A percentile compares a stretch with the other conserved stretches of the same genome.
These are phyloP conservation scores for Waltiozyma sp. DNA, from an alignment of 1,139 yeast species.

Conservation along the genomic window DNA sequence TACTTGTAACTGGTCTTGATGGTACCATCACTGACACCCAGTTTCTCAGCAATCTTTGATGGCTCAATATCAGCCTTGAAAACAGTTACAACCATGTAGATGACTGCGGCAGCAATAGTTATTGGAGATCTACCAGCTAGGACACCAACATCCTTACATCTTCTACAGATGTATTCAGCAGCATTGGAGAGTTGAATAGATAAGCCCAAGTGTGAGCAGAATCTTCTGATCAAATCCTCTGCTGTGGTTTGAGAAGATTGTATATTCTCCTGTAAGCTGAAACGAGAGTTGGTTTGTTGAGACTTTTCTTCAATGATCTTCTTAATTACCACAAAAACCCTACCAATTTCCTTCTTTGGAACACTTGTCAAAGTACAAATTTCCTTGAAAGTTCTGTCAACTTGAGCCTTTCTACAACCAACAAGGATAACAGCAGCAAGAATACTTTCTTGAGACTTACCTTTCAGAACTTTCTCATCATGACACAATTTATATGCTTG, in stretches of 20 bases:
- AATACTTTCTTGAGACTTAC: constrained; percentile 85
- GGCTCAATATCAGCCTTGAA: constrained; percentile 66
- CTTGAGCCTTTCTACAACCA: constrained; percentile 91
- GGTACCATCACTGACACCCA: constrained; percentile 98
- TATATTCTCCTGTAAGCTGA: constrained; percentile 36
- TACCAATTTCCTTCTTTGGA: constrained; percentile 89
- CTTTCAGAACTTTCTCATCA: constrained; percentile 79
- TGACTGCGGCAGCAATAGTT: constrained; percentile 95
- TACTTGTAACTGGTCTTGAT: constrained; percentile 86
- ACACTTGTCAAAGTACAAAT: constrained; percentile 93
- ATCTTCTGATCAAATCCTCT: constrained; percentile 89
- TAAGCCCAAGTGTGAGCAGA: constrained; percentile 89
- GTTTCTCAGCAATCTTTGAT: constrained; percentile 74
- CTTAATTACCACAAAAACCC: constrained; percentile 74
- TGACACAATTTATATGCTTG: constrained; percentile 89
- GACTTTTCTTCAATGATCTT: constrained; percentile 60
- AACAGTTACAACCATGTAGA: constrained; percentile 80
- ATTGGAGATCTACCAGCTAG: constrained; percentile 96
- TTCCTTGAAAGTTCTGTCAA: constrained; percentile 91
- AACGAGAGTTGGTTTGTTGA: constrained; percentile 11
- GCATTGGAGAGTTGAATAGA: constrained; percentile 80
- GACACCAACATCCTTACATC: constrained; percentile 85
- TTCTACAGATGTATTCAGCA: constrained; percentile 85
- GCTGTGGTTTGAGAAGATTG: constrained; percentile 87
- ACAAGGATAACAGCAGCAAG: constrained; percentile 95